Base-by-base conservation (phyloP, 1,284 basidiomycete genomes). In the Singerocomus rubriflavus region DNA sequence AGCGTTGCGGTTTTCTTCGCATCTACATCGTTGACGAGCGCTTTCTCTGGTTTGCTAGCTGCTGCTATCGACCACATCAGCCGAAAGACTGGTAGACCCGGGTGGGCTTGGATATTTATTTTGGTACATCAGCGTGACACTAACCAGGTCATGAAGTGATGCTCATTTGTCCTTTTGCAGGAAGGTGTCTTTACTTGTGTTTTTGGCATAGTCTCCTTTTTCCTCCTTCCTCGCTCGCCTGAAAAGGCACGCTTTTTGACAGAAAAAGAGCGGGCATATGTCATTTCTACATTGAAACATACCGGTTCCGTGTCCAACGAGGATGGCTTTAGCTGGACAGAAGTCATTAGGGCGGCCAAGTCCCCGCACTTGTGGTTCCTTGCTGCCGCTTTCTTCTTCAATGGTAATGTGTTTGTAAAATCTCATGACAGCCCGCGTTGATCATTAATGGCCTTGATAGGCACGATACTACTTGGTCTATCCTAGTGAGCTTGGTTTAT, bases 81-180 rank as follows among this genome's bases (percentile, higher is more conserved):
- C 21, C 78, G 78, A 16, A 66, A 74, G 3, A 73, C 74, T 1
- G 67, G 73, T 6, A 73, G 70, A 25, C 69, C 71, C 0, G 78
- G 77, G 0, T 82, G 81, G 82, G 71, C 78, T 3, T 88, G 85
- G 85, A 85, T 88, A 47, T 83, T 83, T 57, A 81, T 84, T 54
- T 57, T 83, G 46, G 81, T 72, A 48, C 12, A 61, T 55, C 12
- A 21, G 21, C 21, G 13, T 6, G 6, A 1, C 21, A 12, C 5
- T 16, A n/a, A 38, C 14, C 13, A 0, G 5, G 8, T 39, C 14
- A 6, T 33, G 14, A 25, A 17, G 8, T 21, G 21, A 13, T 10
- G 33, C 31, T 49, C 5, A 54, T 26, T 2, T 5, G 2, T 41
- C 2, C 4, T 27, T 13, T 17, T 39, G 36, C 49, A 72, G 76